Conservation (phyloP, 1,284 basidiomycete species). For the Ganoderma resinaceum region DNA sequence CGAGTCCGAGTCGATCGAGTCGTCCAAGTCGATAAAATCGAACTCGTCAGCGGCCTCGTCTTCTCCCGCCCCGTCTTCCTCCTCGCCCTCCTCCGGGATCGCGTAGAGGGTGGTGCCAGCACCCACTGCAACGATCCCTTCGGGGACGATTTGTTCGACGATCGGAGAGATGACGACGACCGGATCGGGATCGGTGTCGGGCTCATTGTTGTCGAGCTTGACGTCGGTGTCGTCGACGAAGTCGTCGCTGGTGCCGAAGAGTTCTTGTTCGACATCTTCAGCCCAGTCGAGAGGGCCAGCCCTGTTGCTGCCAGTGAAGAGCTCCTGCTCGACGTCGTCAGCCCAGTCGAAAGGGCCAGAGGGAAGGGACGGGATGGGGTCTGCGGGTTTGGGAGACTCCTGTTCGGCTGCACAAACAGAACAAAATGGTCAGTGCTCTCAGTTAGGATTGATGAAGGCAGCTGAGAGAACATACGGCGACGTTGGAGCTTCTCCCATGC, state of each 20-base stretch:
- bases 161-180: neutral
- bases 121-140: neutral
- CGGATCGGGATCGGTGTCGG: neutral
- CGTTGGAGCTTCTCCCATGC: slow-evolving; percentile 3
- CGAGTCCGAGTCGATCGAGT: neutral
- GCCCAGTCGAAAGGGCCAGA: slow-evolving; percentile 4
- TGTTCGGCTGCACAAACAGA: neutral
- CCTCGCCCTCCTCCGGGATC: slow-evolving; percentile 1
- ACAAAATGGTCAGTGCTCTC: neutral
- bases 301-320: neutral
- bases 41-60: neutral
- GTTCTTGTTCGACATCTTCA: neutral
- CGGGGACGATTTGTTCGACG: neutral
- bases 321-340: neutral
- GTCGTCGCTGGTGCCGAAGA: neutral
- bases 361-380: neutral
- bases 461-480: neutral
- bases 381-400: neutral
- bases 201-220: neutral
- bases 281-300: slow-evolving; percentile 2
- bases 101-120: neutral
- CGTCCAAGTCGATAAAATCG: neutral
- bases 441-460: neutral
- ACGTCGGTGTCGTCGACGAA: neutral
- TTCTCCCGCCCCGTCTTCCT: neutral